Evolutionary conservation across 345 rosid genomes (phyloP).

Genomic region (Adansonia digitata): DNA sequence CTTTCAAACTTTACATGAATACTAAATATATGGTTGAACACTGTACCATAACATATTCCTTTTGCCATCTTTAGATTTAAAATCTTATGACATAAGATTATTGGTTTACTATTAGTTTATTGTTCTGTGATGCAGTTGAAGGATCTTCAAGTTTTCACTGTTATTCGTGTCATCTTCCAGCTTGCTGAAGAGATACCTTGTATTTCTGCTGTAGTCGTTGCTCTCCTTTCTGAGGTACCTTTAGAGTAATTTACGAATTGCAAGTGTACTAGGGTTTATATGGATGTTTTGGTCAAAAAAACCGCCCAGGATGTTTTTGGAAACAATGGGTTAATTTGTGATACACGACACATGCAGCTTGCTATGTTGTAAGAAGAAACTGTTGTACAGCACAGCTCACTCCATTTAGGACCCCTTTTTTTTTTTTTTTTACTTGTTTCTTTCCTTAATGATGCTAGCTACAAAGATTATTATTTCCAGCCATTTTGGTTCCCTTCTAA

Average conservation of each 20-base stretch:
- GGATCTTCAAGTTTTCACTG: constrained; percentile 95
- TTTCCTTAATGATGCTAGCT: not conserved
- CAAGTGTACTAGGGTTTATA: not conserved
- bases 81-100: not conserved
- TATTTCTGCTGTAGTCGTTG: constrained; percentile 95
- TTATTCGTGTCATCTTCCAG: constrained; percentile 93
- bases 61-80: not conserved
- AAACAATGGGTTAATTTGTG: not conserved
- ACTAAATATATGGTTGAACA: constrained; percentile 2
- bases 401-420: not conserved
- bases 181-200: constrained; percentile 99
- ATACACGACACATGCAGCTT: not conserved
- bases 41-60: not conserved
- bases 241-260: not conserved
- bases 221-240: constrained; percentile 87
- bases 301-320: not conserved
- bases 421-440: not conserved
- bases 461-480: not conserved
- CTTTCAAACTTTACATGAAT: not conserved
- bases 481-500: not conserved
- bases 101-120: constrained; percentile 12
- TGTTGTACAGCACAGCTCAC: not conserved
- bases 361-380: not conserved
- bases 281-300: not conserved
- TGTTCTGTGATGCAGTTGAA: constrained; percentile 63